Percentiles rank a stretch among this genome's conserved stretches.
These are phyloP conservation scores for Thermochaetoides thermophila DNA, from an alignment of 495 filamentous ascomycete genomes.

Conservation along the genomic window DNA sequence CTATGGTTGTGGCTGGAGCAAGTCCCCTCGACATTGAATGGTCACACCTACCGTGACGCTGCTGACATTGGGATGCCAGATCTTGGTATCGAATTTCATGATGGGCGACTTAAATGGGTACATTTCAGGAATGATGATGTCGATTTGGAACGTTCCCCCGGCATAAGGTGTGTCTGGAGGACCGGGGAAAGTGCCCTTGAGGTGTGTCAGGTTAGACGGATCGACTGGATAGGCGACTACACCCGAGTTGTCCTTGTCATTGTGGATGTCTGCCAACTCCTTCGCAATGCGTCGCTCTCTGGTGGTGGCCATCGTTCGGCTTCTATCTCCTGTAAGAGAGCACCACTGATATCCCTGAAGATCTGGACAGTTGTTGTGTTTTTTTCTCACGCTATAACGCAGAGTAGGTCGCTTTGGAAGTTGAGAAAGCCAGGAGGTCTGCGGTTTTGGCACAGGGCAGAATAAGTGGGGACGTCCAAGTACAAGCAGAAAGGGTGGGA, in stretches of 20 bases:
- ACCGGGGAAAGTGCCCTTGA: slow-evolving; percentile 70
- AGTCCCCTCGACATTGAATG: no score
- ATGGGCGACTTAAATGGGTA: slow-evolving; percentile 88
- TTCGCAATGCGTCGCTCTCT: slow-evolving; percentile 75
- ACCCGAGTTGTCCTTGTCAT: slow-evolving; percentile 52
- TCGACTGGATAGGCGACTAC: slow-evolving; percentile 54
- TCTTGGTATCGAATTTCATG: slow-evolving; percentile 88
- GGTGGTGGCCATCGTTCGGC: slow-evolving; percentile 51
- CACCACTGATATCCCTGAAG: no score
- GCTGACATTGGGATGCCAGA: slow-evolving; percentile 97
- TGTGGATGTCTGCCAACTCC: slow-evolving; percentile 76
- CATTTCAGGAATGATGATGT: slow-evolving; percentile 73
- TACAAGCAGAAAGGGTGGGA: no score
- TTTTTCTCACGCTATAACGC: no score
- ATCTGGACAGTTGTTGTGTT: no score
- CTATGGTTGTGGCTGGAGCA: no score
- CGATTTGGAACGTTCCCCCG: slow-evolving; percentile 67
- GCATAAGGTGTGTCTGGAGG: slow-evolving; percentile 92
- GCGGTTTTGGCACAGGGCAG: no score
- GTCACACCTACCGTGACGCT: slow-evolving; percentile 65
- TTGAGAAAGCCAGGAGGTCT: no score
- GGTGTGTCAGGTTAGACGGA: slow-evolving; percentile 59
- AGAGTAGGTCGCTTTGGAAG: no score
- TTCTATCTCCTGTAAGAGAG: no score
- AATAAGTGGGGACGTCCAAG: no score